Evolutionary conservation across 2,329 filamentous ascomycete species (phyloP).

Genomic region (Seiridium cupressi): DNA sequence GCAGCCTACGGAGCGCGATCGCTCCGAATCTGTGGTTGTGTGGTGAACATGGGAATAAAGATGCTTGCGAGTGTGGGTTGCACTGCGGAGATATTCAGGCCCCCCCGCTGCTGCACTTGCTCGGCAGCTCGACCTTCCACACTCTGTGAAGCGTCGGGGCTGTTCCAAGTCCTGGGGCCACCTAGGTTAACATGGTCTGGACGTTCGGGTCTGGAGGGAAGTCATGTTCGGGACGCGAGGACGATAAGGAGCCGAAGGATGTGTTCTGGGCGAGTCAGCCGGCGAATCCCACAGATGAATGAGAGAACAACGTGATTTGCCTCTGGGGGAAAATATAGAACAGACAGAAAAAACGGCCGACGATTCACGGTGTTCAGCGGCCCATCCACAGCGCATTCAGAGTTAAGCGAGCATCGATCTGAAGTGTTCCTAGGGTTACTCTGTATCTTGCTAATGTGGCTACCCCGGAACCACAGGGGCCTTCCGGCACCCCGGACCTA

Average conservation of each 20-base stretch:
- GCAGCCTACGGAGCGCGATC: neutral
- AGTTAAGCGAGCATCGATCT: conserved; percentile 2
- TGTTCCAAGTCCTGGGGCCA: too few species aligned
- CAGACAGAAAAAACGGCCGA: neutral
- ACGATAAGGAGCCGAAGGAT: too few species aligned
- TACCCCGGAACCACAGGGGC: neutral
- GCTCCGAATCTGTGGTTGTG: neutral
- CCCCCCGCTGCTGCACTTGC: neutral
- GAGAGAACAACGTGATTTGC: too few species aligned
- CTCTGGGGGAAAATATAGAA: neutral
- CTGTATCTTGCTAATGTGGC: neutral
- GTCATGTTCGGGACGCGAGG: too few species aligned
- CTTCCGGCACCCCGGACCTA: neutral
- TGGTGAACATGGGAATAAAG: neutral
- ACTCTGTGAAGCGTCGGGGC: too few species aligned
- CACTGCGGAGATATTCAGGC: conserved; percentile 1
- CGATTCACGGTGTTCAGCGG: neutral
- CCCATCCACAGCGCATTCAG: neutral
- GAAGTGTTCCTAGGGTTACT: neutral
- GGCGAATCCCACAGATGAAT: too few species aligned
- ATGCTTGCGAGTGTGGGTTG: neutral
- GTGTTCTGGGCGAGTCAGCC: too few species aligned
- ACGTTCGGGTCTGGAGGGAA: too few species aligned
- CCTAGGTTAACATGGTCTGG: too few species aligned
- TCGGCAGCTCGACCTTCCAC: too few species aligned